Conservation (phyloP, 352 stramenopile species). For the Phytopythium ostracodes region DNA sequence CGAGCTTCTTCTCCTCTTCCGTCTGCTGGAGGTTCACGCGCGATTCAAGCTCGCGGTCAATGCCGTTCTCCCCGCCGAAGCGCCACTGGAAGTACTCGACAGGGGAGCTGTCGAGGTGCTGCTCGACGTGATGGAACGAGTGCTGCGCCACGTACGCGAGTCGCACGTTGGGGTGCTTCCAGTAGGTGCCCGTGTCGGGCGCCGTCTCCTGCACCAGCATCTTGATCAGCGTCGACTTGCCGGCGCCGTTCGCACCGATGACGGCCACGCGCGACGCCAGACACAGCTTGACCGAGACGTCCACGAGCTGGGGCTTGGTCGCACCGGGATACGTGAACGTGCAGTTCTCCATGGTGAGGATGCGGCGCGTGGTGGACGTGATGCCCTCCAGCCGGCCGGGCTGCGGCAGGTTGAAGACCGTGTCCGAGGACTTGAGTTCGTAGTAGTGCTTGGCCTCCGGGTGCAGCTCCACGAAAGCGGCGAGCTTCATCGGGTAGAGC, state of each 20-base stretch:
- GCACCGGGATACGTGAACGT: slow-evolving; percentile 85
- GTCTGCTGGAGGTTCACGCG: slow-evolving; percentile 90
- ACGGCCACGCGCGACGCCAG: slow-evolving; percentile 95
- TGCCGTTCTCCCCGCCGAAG: slow-evolving; percentile 94
- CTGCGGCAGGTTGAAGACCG: slow-evolving; percentile 87
- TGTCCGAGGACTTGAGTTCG: slow-evolving; percentile 77
- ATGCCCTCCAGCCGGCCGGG: slow-evolving; percentile 90
- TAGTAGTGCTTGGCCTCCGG: slow-evolving; percentile 94
- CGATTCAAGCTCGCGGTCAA: slow-evolving; percentile 90
- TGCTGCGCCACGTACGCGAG: slow-evolving; percentile 97
- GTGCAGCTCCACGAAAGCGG: slow-evolving; percentile 87
- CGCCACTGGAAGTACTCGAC: slow-evolving; percentile 98
- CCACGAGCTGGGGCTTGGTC: slow-evolving; percentile 85
- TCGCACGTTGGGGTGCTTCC: slow-evolving; percentile 90
- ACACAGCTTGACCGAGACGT: slow-evolving; percentile 94
- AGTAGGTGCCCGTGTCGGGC: slow-evolving; percentile 68
- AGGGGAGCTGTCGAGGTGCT: slow-evolving; percentile 92
- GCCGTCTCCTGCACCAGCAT: slow-evolving; percentile 82
- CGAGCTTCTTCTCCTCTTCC: slow-evolving; percentile 88
- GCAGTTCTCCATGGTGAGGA: slow-evolving; percentile 89
- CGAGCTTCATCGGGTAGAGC: slow-evolving; percentile 87
- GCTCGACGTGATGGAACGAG: slow-evolving; percentile 97
- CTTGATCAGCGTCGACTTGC: slow-evolving; percentile 99
- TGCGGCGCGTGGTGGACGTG: slow-evolving; percentile 88
- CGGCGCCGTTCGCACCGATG: slow-evolving; percentile 95